A percentile compares a stretch with the other conserved stretches of the same genome.
These are phyloP conservation scores for Solanum tarapatanum DNA, from an alignment of 257 asterid genomes.

Conservation along the genomic window DNA sequence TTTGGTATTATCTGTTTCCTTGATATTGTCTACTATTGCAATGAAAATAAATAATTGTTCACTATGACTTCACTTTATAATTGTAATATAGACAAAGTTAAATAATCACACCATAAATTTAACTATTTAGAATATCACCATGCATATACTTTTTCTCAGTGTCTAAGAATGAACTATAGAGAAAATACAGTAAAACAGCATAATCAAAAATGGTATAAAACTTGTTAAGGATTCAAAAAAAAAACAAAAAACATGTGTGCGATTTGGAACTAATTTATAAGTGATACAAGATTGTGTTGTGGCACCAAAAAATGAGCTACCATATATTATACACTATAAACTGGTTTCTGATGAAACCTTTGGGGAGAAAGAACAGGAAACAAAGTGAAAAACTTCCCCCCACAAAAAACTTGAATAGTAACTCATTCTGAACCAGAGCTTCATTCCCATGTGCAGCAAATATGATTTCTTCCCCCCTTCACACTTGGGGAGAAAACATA, in stretches of 20 bases:
- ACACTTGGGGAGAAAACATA: not conserved
- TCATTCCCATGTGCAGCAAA: constrained; percentile 43
- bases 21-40: not conserved
- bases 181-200: not conserved
- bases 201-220: not conserved
- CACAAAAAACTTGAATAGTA: not conserved
- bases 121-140: not conserved
- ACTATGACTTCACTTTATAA: not conserved
- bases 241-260: not conserved
- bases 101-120: no score
- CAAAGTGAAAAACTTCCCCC: not conserved
- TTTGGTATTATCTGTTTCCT: no score
- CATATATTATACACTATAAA: not conserved
- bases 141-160: not conserved
- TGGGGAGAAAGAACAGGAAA: not conserved
- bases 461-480: not conserved
- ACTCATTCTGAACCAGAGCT: constrained; percentile 58
- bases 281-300: not conserved
- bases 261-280: not conserved
- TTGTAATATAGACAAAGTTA: not conserved
- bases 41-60: not conserved
- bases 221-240: not conserved
- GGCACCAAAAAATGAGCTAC: not conserved
- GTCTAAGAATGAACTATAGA: not conserved
- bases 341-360: not conserved